Conservation (phyloP, 2,329 filamentous ascomycete genomes). For the Septoria linicola region DNA sequence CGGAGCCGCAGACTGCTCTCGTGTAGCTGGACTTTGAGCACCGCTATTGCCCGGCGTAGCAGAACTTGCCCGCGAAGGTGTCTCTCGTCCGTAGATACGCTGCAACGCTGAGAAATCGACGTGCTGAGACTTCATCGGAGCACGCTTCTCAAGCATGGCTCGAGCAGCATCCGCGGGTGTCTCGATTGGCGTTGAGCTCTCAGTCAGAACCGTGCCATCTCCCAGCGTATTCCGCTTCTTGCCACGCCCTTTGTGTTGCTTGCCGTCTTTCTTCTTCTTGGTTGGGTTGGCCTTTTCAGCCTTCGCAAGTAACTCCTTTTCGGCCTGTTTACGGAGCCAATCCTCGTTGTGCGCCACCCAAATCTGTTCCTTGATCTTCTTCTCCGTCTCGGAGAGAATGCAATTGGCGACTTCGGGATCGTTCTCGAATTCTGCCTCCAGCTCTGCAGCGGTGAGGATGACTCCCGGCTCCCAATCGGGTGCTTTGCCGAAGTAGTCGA, state of each 20-base stretch:
- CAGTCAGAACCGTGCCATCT: conserved; percentile 44
- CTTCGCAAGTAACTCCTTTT: conserved; percentile 75
- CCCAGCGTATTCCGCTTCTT: conserved; percentile 46
- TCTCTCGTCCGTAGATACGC: conserved; percentile 39
- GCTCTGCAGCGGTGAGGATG: conserved; percentile 30
- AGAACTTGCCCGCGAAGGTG: conserved; percentile 21
- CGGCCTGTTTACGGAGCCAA: conserved; percentile 83
- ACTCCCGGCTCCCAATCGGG: conserved; percentile 25
- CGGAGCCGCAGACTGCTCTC: conserved; percentile 16
- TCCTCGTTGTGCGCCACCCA: conserved; percentile 96
- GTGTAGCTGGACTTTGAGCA: conserved; percentile 9
- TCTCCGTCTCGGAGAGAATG: conserved; percentile 69
- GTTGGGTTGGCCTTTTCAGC: conserved; percentile 53
- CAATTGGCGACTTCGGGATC: conserved; percentile 86
- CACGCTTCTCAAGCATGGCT: conserved; percentile 49
- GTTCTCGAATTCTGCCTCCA: conserved; percentile 73
- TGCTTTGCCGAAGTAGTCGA: conserved; percentile 61
- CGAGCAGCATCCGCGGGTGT: conserved; percentile 47
- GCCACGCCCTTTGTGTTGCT: conserved; percentile 44
- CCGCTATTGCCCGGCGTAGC: conserved; percentile 18
- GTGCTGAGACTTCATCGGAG: conserved; percentile 42
- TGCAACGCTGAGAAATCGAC: conserved; percentile 50
- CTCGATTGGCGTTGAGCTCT: conserved; percentile 43
- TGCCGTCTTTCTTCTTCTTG: conserved; percentile 29
- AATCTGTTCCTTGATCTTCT: conserved; percentile 79